Conservation (phyloP, 2,329 filamentous ascomycete genomes). For the Magnaporthales sp. region DNA sequence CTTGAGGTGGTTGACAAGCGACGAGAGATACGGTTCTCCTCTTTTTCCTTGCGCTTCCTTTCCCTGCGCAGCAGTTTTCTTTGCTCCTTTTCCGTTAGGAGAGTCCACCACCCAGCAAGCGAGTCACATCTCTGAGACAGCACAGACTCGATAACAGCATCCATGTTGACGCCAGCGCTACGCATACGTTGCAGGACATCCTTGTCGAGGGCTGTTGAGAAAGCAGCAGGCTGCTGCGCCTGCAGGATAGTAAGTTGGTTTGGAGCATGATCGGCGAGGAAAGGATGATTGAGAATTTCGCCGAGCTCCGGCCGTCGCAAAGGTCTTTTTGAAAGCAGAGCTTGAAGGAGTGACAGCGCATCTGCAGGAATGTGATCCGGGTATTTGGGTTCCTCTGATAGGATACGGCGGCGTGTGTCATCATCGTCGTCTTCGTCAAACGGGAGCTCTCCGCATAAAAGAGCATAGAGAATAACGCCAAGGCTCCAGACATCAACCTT, state of each 20-base stretch:
- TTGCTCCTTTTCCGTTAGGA: constrained; percentile 89
- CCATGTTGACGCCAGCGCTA: constrained; percentile 86
- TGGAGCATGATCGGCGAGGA: constrained; percentile 77
- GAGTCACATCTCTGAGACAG: constrained; percentile 82
- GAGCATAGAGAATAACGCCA: constrained; percentile 75
- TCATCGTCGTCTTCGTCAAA: constrained; percentile 96
- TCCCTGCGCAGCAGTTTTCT: constrained; percentile 76
- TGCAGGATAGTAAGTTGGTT: constrained; percentile 86
- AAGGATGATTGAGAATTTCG: constrained; percentile 82
- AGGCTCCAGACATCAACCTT: constrained; percentile 97
- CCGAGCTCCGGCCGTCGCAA: constrained; percentile 71
- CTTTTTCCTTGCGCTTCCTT: constrained; percentile 74
- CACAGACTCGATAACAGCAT: constrained; percentile 90
- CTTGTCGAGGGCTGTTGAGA: constrained; percentile 80
- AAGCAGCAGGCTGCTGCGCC: constrained; percentile 69
- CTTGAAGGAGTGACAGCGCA: constrained; percentile 66
- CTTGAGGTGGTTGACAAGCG: constrained; percentile 85
- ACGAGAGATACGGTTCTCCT: constrained; percentile 73
- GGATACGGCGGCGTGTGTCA: constrained; percentile 74
- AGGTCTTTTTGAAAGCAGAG: constrained; percentile 83
- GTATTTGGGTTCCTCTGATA: constrained; percentile 78
- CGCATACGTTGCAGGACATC: constrained; percentile 89
- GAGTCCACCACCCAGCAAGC: constrained; percentile 90
- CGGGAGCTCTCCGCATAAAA: constrained; percentile 77
- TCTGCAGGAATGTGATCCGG: constrained; percentile 72